Conservation (phyloP, 2,329 filamentous ascomycete species). For the Plectosphaerella sp. region DNA sequence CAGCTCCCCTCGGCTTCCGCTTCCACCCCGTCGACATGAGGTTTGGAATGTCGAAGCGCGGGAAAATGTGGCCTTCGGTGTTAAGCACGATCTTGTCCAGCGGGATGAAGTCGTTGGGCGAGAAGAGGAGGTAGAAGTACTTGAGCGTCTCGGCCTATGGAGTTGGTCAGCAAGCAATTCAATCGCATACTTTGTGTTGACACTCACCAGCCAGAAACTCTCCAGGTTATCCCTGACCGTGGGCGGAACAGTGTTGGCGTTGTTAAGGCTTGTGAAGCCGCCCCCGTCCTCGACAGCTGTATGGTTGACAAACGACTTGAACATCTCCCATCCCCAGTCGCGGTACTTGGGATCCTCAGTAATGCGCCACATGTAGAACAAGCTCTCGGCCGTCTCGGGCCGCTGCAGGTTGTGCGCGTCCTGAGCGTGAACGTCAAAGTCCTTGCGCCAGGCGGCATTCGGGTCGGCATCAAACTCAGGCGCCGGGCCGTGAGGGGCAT, state of each 20-base stretch:
- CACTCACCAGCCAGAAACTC: conserved; percentile 89
- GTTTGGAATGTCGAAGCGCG: conserved; percentile 75
- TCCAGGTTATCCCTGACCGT: conserved; percentile 87
- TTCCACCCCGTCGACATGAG: conserved; percentile 79
- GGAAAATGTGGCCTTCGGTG: conserved; percentile 90
- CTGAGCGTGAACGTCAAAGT: conserved; percentile 74
- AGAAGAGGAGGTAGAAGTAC: conserved; percentile 95
- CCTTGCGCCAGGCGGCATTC: conserved; percentile 65
- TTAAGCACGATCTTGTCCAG: conserved; percentile 89
- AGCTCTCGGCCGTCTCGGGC: conserved; percentile 91
- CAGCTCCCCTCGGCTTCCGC: conserved; percentile 56
- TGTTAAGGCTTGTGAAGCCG: conserved; percentile 76
- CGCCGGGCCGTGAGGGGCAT: conserved; percentile 44
- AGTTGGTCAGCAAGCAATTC: background rate
- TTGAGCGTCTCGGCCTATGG: conserved; percentile 90
- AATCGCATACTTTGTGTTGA: background rate
- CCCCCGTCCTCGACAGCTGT: conserved; percentile 73
- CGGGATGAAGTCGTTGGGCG: conserved; percentile 74
- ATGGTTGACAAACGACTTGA: conserved; percentile 83
- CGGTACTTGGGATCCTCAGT: conserved; percentile 86
- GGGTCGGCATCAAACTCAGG: conserved; percentile 44
- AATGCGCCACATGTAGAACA: conserved; percentile 99
- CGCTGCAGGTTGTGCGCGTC: conserved; percentile 92
- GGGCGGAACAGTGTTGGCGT: conserved; percentile 71
- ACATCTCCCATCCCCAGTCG: conserved; percentile 99